A percentile compares a stretch with the other conserved stretches of the same genome.
Evolutionary conservation across 352 stramenopile genomes (phyloP).

Genomic region (Globisporangium mamillatum): DNA sequence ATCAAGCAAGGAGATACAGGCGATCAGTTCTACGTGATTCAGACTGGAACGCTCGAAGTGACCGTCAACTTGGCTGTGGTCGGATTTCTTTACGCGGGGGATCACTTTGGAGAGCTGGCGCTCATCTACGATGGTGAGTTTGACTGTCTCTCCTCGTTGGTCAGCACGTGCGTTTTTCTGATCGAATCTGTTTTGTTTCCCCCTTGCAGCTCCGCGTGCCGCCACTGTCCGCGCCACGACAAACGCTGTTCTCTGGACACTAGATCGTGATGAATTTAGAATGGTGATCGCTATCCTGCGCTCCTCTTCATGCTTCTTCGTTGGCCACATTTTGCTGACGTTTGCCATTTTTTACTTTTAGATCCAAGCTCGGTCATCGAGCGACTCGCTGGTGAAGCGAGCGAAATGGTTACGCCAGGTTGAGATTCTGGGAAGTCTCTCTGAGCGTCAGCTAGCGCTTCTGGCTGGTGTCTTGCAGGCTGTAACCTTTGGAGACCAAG

Average conservation of each 20-base stretch:
- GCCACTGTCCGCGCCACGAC: constrained; percentile 90
- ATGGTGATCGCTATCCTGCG: constrained; percentile 28
- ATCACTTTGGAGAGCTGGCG: constrained; percentile 89
- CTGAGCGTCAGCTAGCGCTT: constrained; percentile 60
- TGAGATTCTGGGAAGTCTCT: constrained; percentile 66
- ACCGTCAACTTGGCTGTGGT: constrained; percentile 64
- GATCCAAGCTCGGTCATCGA: constrained; percentile 73
- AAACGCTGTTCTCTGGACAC: constrained; percentile 84
- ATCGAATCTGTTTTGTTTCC: neutral
- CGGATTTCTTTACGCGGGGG: constrained; percentile 47
- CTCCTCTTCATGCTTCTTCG: neutral
- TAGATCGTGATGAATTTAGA: constrained; percentile 88
- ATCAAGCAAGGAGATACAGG: constrained; percentile 92
- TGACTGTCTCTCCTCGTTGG: neutral
- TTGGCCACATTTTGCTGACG: neutral
- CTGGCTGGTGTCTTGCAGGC: constrained; percentile 62
- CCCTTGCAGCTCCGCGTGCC: constrained; percentile 72
- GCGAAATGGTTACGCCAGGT: constrained; percentile 73
- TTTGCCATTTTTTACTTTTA: constrained; percentile 13
- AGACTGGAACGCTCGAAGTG: constrained; percentile 59
- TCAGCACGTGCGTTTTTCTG: neutral
- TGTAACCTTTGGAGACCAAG: constrained; percentile 58
- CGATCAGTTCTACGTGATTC: constrained; percentile 91
- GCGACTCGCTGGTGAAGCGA: constrained; percentile 69
- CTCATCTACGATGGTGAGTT: constrained; percentile 82